Conservation (phyloP, 2,329 filamentous ascomycete genomes). For the Xylaria sp. region DNA sequence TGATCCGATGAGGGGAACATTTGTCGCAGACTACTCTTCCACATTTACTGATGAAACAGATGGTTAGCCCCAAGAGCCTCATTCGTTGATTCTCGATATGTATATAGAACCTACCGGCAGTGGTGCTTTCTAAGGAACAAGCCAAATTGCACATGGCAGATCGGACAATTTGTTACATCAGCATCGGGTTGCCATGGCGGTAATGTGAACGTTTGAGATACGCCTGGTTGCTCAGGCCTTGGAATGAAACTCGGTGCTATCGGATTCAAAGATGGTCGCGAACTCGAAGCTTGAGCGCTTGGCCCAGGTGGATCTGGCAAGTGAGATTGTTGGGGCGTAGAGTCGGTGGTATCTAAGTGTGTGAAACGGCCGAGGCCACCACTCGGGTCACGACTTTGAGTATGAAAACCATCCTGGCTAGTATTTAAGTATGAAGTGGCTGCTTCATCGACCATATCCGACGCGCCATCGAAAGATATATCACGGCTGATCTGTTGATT, state of each 20-base stretch:
- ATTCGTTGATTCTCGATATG: neutral
- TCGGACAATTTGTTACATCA: conserved; percentile 82
- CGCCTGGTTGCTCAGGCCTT: neutral
- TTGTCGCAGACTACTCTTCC: conserved; percentile 87
- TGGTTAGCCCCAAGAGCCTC: conserved; percentile 1
- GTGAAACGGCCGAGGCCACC: neutral
- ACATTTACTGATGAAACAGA: conserved; percentile 69
- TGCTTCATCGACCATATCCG: neutral
- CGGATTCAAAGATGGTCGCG: conserved; percentile 20
- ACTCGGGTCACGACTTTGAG: neutral
- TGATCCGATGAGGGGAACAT: conserved; percentile 94
- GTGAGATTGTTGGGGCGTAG: neutral
- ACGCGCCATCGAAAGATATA: neutral
- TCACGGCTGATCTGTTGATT: neutral
- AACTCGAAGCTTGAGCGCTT: neutral
- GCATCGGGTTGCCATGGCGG: conserved; percentile 89
- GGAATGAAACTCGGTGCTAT: conserved; percentile 19
- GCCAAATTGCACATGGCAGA: conserved; percentile 79
- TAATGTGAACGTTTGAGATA: conserved; percentile 57
- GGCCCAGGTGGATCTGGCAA: neutral
- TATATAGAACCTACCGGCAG: conserved; percentile 67
- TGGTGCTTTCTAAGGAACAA: conserved; percentile 92
- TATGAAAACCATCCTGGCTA: neutral
- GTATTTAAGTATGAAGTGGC: too few relatives aligned
- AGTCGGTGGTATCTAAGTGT: neutral